Evolutionary conservation across 2,329 filamentous ascomycete species (phyloP).

Genomic region (Orbilia blumenaviensis): DNA sequence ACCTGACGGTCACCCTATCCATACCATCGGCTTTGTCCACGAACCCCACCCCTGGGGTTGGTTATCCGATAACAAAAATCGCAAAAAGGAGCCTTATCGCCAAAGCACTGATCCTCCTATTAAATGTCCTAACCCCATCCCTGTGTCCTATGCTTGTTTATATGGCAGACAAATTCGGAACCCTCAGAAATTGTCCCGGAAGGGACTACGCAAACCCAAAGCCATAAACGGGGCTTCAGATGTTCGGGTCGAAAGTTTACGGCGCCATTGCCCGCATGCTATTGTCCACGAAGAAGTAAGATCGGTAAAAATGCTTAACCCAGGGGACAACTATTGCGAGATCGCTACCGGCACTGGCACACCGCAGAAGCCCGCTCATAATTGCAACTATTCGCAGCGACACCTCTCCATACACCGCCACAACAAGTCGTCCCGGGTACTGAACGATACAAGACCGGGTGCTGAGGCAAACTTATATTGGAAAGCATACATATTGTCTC

Average conservation of each 20-base stretch:
- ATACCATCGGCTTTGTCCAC: not conserved
- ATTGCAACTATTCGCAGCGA: not conserved
- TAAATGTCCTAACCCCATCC: not conserved
- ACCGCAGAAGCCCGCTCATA: not conserved
- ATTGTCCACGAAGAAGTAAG: not conserved
- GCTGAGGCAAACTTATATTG: not conserved
- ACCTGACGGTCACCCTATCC: not conserved
- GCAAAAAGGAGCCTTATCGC: not conserved
- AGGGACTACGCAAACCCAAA: too few species aligned
- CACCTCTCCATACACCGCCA: not conserved
- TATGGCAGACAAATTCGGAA: too few species aligned
- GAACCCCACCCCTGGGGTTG: not conserved
- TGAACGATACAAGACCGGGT: not conserved
- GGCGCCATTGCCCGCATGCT: not conserved
- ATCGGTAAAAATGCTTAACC: too few species aligned
- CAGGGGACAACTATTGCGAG: too few species aligned
- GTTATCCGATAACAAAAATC: too few species aligned
- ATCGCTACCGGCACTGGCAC: not conserved
- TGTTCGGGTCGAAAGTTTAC: not conserved
- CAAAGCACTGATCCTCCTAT: not conserved
- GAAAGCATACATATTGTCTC: conserved; percentile 6
- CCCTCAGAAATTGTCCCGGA: too few species aligned
- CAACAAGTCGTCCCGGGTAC: not conserved
- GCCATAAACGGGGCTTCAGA: not conserved
- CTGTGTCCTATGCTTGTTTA: too few species aligned